Evolutionary conservation across 208 protist species (phyloP), one percentile per base, ranked within the genome.

Genomic region (Leptomonas seymouri): DNA sequence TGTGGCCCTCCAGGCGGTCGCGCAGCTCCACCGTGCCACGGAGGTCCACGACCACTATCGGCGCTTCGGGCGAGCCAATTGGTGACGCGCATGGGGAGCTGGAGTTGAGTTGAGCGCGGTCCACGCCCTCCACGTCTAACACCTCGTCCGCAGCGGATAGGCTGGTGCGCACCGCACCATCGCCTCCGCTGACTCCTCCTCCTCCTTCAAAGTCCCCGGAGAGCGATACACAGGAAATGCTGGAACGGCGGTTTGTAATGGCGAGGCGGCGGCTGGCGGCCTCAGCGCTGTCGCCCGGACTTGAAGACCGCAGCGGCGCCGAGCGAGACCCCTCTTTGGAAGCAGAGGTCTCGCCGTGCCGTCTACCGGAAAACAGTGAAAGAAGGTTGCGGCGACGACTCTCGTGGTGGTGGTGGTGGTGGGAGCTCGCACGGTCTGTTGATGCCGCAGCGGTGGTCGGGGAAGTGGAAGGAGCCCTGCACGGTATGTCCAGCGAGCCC

Each of bases 21-120:
- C 80, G 85, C 53, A 91, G 60, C 31, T 80, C 76, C 46, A 82
- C 69, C 21, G 67, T 70, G 61, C 64, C 69, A 53, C 76, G 80
- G 27, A 87, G 65, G 65, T 85, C 67, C 3, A 88, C 69, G 15
- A 81, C 49, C 8, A 44, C 49, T 4, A 20, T 39, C 48, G 61
- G 8, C 59, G 44, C 7, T 23, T 2, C 44, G 0, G 42, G 58
- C 18, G 58, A 41, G 23, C 58, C 27, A 14, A 25, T 3, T 18
- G 46, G 46, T 21, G 59, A 36, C 42, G 25, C 39, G 23, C 44
- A 25, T 23, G 23, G 27, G 31, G 7, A 27, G 30, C 4, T 11
- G 30, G 25, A 30, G 23, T n/a, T 45, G 14, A 3, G 1, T 20
- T 30, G 3, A 20, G 28, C 21, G 61, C 2, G 8, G 21, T 45